Evolutionary conservation across 306 rosid genomes (phyloP).

Genomic region (Corylus americana): DNA sequence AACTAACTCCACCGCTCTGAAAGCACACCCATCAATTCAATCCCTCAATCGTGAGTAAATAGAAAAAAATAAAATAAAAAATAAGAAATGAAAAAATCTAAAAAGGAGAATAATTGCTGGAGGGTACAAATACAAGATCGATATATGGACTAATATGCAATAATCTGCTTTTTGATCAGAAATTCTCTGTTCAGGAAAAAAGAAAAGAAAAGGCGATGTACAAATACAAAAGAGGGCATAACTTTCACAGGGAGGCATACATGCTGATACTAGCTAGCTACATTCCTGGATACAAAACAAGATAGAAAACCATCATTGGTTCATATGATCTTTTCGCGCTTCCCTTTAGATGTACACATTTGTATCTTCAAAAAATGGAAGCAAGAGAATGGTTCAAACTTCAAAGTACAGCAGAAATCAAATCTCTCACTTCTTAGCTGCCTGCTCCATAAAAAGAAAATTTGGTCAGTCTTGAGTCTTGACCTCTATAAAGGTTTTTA

Average conservation of each 20-base stretch:
- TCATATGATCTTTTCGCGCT: not conserved
- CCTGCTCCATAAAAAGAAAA: conserved; percentile 3
- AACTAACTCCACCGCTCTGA: no score
- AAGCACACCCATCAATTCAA: no score
- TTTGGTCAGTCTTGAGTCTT: not conserved
- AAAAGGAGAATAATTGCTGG: not conserved
- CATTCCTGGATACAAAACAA: not conserved
- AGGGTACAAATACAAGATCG: not conserved
- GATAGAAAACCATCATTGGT: not conserved
- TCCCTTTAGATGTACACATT: not conserved
- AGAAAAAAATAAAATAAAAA: no score
- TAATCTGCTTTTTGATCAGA: not conserved
- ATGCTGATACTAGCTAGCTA: not conserved
- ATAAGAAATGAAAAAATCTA: not conserved
- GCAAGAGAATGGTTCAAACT: not conserved
- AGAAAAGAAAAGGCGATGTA: no score
- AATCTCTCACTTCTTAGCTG: conserved; percentile 7
- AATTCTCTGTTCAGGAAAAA: no score
- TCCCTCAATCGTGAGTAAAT: no score
- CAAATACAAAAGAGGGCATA: not conserved
- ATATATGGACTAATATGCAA: not conserved
- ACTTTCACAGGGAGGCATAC: not conserved
- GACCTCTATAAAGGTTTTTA: not conserved
- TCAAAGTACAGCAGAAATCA: not conserved
- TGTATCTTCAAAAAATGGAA: not conserved